phyloP scores from a whole-genome alignment of 2,329 filamentous ascomycete genomes.

The Penicillium oxalicum region DNA sequence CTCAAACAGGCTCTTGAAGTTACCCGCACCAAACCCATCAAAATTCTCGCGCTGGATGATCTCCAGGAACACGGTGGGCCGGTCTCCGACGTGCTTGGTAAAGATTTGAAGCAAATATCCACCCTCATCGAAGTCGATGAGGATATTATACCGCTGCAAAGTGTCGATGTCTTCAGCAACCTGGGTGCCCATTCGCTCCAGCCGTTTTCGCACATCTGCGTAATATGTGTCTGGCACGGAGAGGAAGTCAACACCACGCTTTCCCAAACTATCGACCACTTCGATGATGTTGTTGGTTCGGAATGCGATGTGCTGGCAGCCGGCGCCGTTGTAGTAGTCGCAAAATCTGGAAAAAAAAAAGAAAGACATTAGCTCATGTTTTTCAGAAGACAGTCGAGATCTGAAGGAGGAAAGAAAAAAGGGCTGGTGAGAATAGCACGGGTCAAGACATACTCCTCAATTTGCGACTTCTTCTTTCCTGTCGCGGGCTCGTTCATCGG shows the following conservation, averaged over 20 bases:
- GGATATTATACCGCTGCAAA: conserved; percentile 68
- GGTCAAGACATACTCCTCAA: conserved; percentile 62
- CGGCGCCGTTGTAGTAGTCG: conserved; percentile 76
- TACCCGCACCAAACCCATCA: conserved; percentile 82
- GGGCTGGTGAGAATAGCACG: background rate
- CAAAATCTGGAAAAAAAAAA: conserved; percentile 40
- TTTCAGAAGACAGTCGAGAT: background rate
- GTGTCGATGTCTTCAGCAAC: conserved; percentile 71
- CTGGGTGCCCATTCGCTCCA: conserved; percentile 51
- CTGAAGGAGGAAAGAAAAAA: background rate
- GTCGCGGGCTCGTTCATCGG: conserved; percentile 88
- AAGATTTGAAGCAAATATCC: conserved; percentile 72
- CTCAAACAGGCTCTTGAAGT: conserved; percentile 89
- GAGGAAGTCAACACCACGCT: conserved; percentile 82
- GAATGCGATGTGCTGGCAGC: conserved; percentile 86
- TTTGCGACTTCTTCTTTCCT: conserved; percentile 81
- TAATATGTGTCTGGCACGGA: conserved; percentile 78
- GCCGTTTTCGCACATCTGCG: conserved; percentile 60
- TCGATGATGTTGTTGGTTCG: conserved; percentile 70
- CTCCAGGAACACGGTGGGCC: conserved; percentile 90
- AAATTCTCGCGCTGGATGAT: conserved; percentile 87
- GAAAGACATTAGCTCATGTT: conserved; percentile 1
- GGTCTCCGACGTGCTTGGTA: conserved; percentile 78
- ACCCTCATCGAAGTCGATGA: conserved; percentile 87
- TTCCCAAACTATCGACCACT: conserved; percentile 64